Conservation (phyloP, 352 stramenopile species). For the Peronosclerospora sorghi region DNA sequence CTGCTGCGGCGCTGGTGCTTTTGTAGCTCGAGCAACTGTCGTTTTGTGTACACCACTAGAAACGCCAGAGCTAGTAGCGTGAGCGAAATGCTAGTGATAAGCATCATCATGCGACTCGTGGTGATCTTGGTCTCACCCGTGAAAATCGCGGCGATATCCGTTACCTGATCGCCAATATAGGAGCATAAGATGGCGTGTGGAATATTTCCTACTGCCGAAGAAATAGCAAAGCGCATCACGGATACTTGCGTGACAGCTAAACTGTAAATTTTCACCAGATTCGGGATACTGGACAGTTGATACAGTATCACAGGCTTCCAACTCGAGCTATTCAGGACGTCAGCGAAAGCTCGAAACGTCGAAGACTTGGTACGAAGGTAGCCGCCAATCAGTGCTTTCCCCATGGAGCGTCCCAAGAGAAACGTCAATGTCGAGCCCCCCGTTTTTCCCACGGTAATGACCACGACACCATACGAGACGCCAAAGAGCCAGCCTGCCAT, state of each 20-base stretch:
- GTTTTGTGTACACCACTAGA: conserved; percentile 57
- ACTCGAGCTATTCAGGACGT: conserved; percentile 46
- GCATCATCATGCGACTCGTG: conserved; percentile 28
- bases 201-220: conserved; percentile 36
- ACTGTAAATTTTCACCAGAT: conserved; percentile 74
- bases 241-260: conserved; percentile 64
- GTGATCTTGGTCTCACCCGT: conserved; percentile 40
- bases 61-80: conserved; percentile 43
- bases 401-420: conserved; percentile 37
- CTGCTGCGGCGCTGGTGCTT: conserved; percentile 43
- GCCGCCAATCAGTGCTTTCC: conserved; percentile 43
- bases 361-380: conserved; percentile 55
- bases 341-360: conserved; percentile 55
- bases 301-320: conserved; percentile 75
- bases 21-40: conserved; percentile 46
- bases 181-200: conserved; percentile 63
- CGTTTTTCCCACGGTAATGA: conserved; percentile 60
- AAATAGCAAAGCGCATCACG: conserved; percentile 38
- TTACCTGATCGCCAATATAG: conserved; percentile 56
- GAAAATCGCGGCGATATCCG: conserved; percentile 49
- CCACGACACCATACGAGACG: conserved; percentile 31
- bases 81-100: conserved; percentile 28
- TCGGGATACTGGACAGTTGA: conserved; percentile 68
- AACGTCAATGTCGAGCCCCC: conserved; percentile 61
- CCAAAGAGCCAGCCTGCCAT: conserved; percentile 58